Base-by-base conservation (phyloP, 306 rosid species). In the Vicia villosa region DNA sequence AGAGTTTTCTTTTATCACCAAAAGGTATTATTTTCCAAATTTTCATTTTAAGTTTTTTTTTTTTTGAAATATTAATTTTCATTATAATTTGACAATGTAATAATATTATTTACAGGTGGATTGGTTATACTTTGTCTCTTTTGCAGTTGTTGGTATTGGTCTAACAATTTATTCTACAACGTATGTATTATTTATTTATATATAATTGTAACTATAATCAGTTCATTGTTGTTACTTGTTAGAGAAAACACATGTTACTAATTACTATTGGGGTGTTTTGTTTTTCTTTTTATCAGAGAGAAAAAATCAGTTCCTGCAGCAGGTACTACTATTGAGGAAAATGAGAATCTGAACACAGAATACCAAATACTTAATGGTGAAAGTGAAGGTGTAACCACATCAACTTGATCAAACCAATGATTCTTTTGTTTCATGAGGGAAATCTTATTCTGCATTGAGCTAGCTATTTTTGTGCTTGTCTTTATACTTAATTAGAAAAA, bases 71-170 rank as follows among this genome's bases (percentile, higher is more conserved):
- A 26, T 37, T 37, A 2, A 37, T 6, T 37, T 6, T 37, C 41
- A 37, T 37, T 37, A 37, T 2, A 37, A 37, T 37, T 1, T 37
- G 3, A 37, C 41, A 37, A 6, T 40, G 45, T 3, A 5, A 6
- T 40, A 40, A 10, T 40, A 40, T 40, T 10, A 40, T 1, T 40
- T 40, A 10, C 82, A 84, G 91, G 95, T 88, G 17, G 89, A 80
- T 43, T 86, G 91, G 95, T 59, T 88, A 61, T 88, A 86, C 85
- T 86, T 69, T 56, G 4, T 88, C 2, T 72, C 95, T 9, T 88
- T 86, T 24, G 68, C 77, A 11, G 0, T 74, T 28, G 86, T 80
- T 8, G 83, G 72, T 16, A 41, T 84, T 34, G 91, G 95, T 1
- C 85, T 88, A 51, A 14, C 84, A 42, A 56, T 86, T 43, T 86